A percentile compares a stretch with the other conserved stretches of the same genome.
phyloP scores from a whole-genome alignment of 352 stramenopile species.

The Pythium guiyangense region DNA sequence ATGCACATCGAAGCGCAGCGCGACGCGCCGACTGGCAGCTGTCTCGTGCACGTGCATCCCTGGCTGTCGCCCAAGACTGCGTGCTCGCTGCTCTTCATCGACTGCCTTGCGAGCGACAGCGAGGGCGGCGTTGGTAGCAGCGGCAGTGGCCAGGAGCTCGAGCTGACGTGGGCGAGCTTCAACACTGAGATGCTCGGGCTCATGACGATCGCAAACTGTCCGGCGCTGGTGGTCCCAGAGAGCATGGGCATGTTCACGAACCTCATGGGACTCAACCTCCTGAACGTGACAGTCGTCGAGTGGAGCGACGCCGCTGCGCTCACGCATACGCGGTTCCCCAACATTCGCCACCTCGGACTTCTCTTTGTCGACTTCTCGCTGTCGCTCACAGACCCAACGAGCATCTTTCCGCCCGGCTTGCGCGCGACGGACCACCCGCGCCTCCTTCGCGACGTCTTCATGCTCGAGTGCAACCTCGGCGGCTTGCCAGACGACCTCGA shows the following conservation, averaged over 20 bases:
- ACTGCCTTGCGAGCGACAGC: conserved; percentile 1
- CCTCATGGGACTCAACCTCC: conserved; percentile 20
- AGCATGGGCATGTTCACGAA: conserved; percentile 14
- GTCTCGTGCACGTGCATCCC: conserved; percentile 14
- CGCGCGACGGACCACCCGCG: background rate
- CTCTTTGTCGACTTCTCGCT: conserved; percentile 5
- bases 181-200: conserved; percentile 7
- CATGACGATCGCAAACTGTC: conserved; percentile 22
- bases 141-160: conserved; percentile 1
- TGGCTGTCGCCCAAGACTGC: conserved; percentile 9
- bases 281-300: conserved; percentile 20
- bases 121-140: background rate
- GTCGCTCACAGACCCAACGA: conserved; percentile 5
- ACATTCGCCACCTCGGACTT: conserved; percentile 9
- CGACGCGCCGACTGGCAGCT: conserved; percentile 1
- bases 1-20: conserved; percentile 8
- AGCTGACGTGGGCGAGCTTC: background rate
- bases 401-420: conserved; percentile 8
- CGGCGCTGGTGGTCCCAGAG: conserved; percentile 11
- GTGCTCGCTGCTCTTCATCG: conserved; percentile 14
- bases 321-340: background rate
- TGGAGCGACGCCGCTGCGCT: conserved; percentile 13
- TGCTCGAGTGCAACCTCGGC: conserved; percentile 3
- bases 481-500: conserved; percentile 2
- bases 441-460: conserved; percentile 1